These are phyloP conservation scores for Naegleria gruberi DNA, from an alignment of 208 protist species.

Conservation along the genomic window DNA sequence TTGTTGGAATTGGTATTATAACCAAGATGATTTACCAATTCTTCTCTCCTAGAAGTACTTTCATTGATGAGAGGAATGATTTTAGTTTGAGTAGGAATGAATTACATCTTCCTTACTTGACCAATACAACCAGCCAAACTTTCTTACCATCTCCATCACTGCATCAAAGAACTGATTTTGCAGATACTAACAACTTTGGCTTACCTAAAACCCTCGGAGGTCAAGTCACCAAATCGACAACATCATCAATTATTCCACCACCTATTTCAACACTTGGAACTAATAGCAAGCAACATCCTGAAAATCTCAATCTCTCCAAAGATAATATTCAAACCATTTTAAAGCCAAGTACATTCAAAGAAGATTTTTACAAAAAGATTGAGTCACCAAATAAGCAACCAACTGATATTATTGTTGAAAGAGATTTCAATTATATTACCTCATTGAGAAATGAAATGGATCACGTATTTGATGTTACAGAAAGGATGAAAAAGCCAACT, in stretches of 20 bases:
- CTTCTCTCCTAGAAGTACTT: neutral
- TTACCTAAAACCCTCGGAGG: neutral
- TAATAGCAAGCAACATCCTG: neutral
- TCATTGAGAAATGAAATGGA: neutral
- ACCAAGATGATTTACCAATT: neutral
- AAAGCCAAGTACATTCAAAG: neutral
- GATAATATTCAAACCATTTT: neutral
- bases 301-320: neutral
- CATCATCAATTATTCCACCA: too few relatives aligned
- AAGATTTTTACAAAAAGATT: neutral
- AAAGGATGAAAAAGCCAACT: neutral
- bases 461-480: neutral
- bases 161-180: neutral
- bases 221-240: neutral
- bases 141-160: neutral
- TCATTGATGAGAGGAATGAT: neutral
- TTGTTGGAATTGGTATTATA: neutral
- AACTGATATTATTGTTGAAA: neutral
- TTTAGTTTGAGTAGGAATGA: neutral
- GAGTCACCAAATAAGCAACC: neutral
- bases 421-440: neutral
- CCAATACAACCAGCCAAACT: neutral
- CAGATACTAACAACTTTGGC: neutral
- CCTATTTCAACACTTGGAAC: neutral
- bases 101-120: neutral